phyloP scores from a whole-genome alignment of 805 yeast species.

The Candida corydali region DNA sequence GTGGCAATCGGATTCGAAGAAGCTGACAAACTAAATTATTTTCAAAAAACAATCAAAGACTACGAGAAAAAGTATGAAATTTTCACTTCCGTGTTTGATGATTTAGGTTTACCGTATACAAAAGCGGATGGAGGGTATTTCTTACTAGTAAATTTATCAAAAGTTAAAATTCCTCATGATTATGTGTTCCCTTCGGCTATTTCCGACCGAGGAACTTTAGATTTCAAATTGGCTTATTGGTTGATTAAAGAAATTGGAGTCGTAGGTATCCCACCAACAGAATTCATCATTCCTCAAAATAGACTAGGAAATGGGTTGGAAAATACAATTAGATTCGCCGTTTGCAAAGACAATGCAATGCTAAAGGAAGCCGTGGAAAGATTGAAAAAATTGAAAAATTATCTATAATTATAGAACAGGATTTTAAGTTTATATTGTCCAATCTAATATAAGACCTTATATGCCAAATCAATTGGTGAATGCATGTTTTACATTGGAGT shows the following conservation, averaged over 20 bases:
- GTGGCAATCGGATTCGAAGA: conserved; percentile 69
- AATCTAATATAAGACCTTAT: too few species aligned
- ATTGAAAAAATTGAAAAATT: conserved; percentile 65
- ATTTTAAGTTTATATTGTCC: too few species aligned
- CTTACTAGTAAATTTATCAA: conserved; percentile 80
- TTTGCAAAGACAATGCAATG: conserved; percentile 85
- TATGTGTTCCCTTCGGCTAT: conserved; percentile 72
- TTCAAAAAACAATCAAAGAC: conserved; percentile 59
- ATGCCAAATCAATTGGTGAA: too few species aligned
- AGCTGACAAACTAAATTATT: conserved; percentile 64
- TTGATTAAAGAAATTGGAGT: conserved; percentile 88
- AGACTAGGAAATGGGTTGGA: conserved; percentile 66
- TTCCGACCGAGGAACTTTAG: conserved; percentile 60
- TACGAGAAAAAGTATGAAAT: conserved; percentile 71
- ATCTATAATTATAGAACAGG: conserved; percentile 31
- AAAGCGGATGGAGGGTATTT: conserved; percentile 92
- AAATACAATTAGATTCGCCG: conserved; percentile 86
- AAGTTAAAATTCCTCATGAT: conserved; percentile 72
- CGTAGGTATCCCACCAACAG: conserved; percentile 97
- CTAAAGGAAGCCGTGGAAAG: conserved; percentile 79
- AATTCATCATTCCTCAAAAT: conserved; percentile 70
- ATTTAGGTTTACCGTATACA: conserved; percentile 84
- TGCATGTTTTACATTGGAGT: too few species aligned
- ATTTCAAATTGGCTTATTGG: conserved; percentile 90
- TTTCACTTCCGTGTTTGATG: conserved; percentile 76